Conservation (phyloP, 805 yeast genomes). For the Yamadazyma paraphyllophila region DNA sequence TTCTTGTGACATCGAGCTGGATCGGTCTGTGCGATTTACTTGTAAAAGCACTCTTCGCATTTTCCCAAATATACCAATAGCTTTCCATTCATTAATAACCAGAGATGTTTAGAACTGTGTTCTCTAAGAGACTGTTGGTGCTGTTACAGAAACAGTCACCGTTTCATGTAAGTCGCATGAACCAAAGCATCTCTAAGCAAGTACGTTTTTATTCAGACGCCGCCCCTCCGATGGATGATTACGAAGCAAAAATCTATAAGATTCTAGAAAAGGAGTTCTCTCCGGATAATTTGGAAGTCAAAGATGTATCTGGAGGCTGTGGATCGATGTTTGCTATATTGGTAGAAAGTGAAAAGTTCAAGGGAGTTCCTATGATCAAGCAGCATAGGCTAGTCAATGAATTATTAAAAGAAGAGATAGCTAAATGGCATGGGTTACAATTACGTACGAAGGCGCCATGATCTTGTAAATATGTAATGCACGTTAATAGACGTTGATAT, state of each 20-base stretch:
- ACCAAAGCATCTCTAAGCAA: neutral
- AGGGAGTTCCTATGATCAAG: slow-evolving; percentile 79
- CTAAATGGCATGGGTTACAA: slow-evolving; percentile 94
- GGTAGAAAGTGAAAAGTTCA: slow-evolving; percentile 69
- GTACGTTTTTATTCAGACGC: slow-evolving; percentile 5
- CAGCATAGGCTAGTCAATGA: slow-evolving; percentile 91
- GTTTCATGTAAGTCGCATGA: neutral
- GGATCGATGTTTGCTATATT: slow-evolving; percentile 96
- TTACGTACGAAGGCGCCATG: slow-evolving; percentile 56
- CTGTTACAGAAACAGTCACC: no score
- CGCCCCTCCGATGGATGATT: slow-evolving; percentile 43
- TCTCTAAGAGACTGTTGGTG: no score
- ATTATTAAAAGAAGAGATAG: slow-evolving; percentile 76
- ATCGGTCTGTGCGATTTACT: neutral
- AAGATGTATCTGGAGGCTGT: slow-evolving; percentile 90
- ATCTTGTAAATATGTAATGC: slow-evolving; percentile 5
- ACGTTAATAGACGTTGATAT: neutral
- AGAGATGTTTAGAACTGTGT: neutral
- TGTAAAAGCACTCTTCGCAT: no score
- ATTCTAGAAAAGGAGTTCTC: slow-evolving; percentile 53
- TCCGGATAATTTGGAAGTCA: slow-evolving; percentile 65
- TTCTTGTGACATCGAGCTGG: slow-evolving; percentile 10
- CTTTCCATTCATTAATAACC: slow-evolving; percentile 4
- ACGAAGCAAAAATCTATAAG: slow-evolving; percentile 62
- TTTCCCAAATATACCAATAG: slow-evolving; percentile 1